These are phyloP conservation scores for Phaseolus coccineus DNA, from an alignment of 331 rosid species.

Conservation along the genomic window DNA sequence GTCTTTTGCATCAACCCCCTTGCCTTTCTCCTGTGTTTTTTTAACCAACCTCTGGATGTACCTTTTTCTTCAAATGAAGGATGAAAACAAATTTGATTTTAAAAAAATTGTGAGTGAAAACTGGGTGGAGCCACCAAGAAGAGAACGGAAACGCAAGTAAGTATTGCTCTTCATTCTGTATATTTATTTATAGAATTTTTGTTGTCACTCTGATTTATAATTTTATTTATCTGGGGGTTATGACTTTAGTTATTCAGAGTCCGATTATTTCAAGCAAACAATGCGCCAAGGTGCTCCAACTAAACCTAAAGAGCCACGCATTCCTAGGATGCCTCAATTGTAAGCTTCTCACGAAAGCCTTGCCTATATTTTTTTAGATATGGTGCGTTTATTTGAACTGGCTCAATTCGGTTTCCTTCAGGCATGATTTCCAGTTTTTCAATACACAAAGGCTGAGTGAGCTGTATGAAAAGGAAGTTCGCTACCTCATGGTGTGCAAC, in stretches of 20 bases:
- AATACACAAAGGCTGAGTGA: conserved; percentile 94
- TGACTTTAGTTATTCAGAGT: conserved; percentile 80
- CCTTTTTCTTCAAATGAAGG: conserved; percentile 60
- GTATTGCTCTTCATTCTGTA: conserved; percentile 2
- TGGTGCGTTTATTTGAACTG: conserved; percentile 5
- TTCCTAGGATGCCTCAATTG: conserved; percentile 99
- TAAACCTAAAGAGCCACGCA: conserved; percentile 96
- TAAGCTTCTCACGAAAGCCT: conserved; percentile 52
- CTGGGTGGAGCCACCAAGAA: conserved; percentile 97
- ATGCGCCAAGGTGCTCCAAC: conserved; percentile 96
- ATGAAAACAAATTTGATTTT: conserved; percentile 88
- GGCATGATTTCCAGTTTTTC: conserved; percentile 98
- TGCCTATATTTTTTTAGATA: neutral
- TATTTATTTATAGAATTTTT: conserved; percentile 7
- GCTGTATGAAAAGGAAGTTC: conserved; percentile 97
- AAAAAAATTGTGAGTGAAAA: conserved; percentile 96
- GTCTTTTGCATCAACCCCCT: conserved; percentile 16
- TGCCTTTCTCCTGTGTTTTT: neutral
- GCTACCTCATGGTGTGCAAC: conserved; percentile 86
- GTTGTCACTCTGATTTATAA: conserved; percentile 18
- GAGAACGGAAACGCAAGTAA: conserved; percentile 99
- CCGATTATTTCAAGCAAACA: conserved; percentile 97
- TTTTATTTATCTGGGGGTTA: conserved; percentile 16
- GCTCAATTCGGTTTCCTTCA: conserved; percentile 44
- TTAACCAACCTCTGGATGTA: conserved; percentile 11